Percentiles rank a stretch among this genome's conserved stretches.
These are phyloP conservation scores for Saccharomycopsis sp. DNA, from an alignment of 805 yeast species.

Conservation along the genomic window DNA sequence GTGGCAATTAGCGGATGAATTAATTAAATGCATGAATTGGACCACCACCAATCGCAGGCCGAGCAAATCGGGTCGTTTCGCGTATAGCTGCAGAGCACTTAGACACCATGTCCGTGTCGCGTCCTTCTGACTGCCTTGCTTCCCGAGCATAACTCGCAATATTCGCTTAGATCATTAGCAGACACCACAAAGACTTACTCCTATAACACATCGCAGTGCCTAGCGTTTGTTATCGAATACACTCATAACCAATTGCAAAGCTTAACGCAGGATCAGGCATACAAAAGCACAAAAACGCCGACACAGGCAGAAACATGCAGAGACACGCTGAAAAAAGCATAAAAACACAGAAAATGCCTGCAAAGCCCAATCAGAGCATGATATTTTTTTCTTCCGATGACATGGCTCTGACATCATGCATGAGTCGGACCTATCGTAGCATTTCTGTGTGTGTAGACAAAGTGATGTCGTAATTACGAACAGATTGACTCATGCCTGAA, in stretches of 20 bases:
- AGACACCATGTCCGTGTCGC: too few species aligned
- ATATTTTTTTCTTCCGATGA: neutral
- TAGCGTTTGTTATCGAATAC: neutral
- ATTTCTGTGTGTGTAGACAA: neutral
- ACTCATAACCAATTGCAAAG: neutral
- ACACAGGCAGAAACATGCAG: too few species aligned
- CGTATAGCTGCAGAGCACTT: too few species aligned
- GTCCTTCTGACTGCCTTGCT: too few species aligned
- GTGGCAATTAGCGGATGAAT: too few species aligned
- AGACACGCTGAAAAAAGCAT: neutral
- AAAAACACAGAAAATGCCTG: neutral
- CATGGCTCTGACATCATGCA: slow-evolving; percentile 3
- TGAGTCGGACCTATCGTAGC: neutral
- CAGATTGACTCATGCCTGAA: neutral
- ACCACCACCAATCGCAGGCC: neutral
- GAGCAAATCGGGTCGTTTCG: neutral
- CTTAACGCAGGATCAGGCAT: too few species aligned
- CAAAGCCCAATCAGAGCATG: neutral
- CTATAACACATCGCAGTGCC: too few species aligned
- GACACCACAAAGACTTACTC: too few species aligned
- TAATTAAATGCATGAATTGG: neutral
- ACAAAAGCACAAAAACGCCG: too few species aligned
- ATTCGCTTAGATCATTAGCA: too few species aligned
- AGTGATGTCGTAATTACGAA: neutral
- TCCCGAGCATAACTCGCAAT: too few species aligned